A percentile compares a stretch with the other conserved stretches of the same genome.
phyloP scores from a whole-genome alignment of 2,329 filamentous ascomycete genomes.

The Alternaria hordeiaustralica region DNA sequence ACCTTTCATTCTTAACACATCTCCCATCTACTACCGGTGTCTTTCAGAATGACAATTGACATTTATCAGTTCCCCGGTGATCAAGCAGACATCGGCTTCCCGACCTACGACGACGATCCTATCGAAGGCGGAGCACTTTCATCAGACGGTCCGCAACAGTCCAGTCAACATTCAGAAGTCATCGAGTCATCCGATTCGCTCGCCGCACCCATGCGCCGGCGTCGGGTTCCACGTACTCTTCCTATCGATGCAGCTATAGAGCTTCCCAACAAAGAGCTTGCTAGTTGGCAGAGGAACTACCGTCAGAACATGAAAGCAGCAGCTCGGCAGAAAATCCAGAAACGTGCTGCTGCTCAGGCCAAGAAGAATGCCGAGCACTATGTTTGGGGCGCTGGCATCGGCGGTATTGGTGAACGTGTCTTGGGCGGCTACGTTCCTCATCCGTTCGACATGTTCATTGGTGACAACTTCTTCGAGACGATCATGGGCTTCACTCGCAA shows the following conservation, averaged over 20 bases:
- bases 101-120: constrained; percentile 43
- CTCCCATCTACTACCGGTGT: neutral
- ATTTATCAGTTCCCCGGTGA: constrained; percentile 30
- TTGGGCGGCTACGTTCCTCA: constrained; percentile 43
- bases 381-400: constrained; percentile 65
- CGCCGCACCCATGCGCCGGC: constrained; percentile 51
- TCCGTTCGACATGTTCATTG: constrained; percentile 66
- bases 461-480: constrained; percentile 59
- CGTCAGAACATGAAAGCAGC: constrained; percentile 64
- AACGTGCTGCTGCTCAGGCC: constrained; percentile 54
- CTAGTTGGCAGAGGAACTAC: constrained; percentile 66
- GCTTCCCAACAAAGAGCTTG: constrained; percentile 63
- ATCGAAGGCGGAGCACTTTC: constrained; percentile 40
- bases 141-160: constrained; percentile 14
- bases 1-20: no score
- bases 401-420: constrained; percentile 51
- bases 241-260: constrained; percentile 58
- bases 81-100: constrained; percentile 40
- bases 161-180: constrained; percentile 24
- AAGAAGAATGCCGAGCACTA: constrained; percentile 70
- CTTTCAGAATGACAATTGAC: constrained; percentile 16
- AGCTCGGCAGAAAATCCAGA: constrained; percentile 52
- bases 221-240: constrained; percentile 51
- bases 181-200: constrained; percentile 47
- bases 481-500: constrained; percentile 51